Evolutionary conservation across 1,284 basidiomycete species (phyloP).

Genomic region (Ceratobasidium sp.): DNA sequence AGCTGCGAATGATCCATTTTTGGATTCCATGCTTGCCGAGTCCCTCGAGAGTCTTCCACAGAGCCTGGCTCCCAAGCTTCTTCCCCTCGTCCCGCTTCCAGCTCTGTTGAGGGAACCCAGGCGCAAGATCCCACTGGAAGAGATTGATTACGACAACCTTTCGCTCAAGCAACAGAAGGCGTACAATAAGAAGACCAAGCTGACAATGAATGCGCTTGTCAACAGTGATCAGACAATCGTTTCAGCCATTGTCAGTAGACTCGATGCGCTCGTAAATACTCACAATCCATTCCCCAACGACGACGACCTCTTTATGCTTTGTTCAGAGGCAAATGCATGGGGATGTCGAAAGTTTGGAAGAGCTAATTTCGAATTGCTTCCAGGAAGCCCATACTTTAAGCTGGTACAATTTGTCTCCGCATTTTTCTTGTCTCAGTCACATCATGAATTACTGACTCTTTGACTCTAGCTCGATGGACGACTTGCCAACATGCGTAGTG

Average conservation of each 20-base stretch:
- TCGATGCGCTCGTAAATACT: not conserved
- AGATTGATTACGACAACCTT: too few relatives aligned
- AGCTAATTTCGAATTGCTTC: not conserved
- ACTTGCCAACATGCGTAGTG: not conserved
- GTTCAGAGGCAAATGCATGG: not conserved
- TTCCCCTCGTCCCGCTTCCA: too few relatives aligned
- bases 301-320: not conserved
- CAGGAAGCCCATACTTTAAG: not conserved
- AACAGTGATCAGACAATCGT: not conserved
- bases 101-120: too few relatives aligned
- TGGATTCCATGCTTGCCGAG: too few relatives aligned
- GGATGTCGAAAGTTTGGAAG: not conserved
- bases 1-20: too few relatives aligned
- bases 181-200: not conserved
- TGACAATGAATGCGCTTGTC: not conserved
- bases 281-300: not conserved
- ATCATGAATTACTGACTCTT: not conserved
- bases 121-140: too few relatives aligned
- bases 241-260: not conserved
- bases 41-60: too few relatives aligned
- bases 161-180: not conserved
- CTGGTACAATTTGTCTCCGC: not conserved
- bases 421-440: not conserved
- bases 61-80: too few relatives aligned
- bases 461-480: not conserved